phyloP scores from a whole-genome alignment of 2,329 filamentous ascomycete species.

The Neoscytalidium dimidiatum region DNA sequence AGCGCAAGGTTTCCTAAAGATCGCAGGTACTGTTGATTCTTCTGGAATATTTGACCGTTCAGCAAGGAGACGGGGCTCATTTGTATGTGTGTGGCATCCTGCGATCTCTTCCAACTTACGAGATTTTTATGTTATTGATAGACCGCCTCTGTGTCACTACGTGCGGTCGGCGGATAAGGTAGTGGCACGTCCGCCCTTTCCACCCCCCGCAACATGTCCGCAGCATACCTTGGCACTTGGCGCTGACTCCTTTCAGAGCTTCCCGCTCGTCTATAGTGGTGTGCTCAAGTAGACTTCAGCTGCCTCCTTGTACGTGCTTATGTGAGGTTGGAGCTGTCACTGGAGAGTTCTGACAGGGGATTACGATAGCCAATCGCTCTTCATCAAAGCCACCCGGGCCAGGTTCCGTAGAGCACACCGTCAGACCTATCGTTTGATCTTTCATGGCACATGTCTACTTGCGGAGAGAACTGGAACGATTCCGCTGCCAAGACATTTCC shows the following conservation, averaged over 20 bases:
- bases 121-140: neutral
- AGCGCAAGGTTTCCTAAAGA: no score
- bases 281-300: neutral
- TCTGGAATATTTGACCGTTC: neutral
- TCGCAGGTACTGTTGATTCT: neutral
- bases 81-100: neutral
- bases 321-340: neutral
- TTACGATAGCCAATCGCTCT: neutral
- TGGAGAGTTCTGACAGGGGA: neutral
- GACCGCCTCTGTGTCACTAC: neutral
- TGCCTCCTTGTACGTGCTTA: neutral
- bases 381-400: neutral
- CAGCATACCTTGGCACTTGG: slow-evolving; percentile 4
- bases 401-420: neutral
- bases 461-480: neutral
- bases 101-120: neutral
- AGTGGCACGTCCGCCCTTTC: slow-evolving; percentile 4
- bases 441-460: neutral
- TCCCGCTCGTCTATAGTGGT: neutral
- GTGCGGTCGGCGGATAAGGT: neutral
- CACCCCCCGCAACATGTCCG: neutral
- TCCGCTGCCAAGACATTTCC: neutral
- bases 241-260: neutral
- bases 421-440: neutral
- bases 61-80: no score